A percentile compares a stretch with the other conserved stretches of the same genome.
phyloP scores from a whole-genome alignment of 257 asterid genomes.

The Nicotiana knightiana region DNA sequence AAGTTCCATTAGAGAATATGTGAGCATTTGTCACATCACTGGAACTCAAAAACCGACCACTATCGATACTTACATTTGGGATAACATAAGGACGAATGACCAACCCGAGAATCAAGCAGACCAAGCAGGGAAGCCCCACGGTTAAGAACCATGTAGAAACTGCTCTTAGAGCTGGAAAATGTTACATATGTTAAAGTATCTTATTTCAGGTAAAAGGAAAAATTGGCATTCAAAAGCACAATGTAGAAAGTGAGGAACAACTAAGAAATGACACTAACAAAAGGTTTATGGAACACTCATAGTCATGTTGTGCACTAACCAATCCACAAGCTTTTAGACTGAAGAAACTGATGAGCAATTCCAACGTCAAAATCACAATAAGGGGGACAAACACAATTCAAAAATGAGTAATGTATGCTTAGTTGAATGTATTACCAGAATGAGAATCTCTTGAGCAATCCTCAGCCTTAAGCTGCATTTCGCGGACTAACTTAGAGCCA shows the following conservation, averaged over 20 bases:
- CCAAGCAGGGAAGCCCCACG: slow-evolving; percentile 48
- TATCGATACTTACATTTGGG: slow-evolving; percentile 50
- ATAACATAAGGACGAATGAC: slow-evolving; percentile 56
- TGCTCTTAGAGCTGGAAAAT: slow-evolving; percentile 45
- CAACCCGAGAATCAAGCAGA: slow-evolving; percentile 62
- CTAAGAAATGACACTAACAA: not conserved
- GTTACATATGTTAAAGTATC: not conserved
- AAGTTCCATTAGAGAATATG: slow-evolving; percentile 32
- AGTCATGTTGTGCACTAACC: not conserved
- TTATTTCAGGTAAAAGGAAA: not conserved
- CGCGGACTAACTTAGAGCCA: slow-evolving; percentile 61
- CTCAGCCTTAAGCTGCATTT: slow-evolving; percentile 56
- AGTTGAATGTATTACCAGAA: slow-evolving; percentile 35
- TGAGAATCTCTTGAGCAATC: slow-evolving; percentile 52
- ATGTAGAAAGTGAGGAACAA: not conserved
- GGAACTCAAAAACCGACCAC: not conserved
- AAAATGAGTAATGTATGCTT: not conserved
- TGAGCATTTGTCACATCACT: not conserved
- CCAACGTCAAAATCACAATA: slow-evolving; percentile 4
- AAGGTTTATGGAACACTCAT: not conserved
- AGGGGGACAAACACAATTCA: not conserved
- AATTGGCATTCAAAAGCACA: not conserved
- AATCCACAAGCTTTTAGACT: not conserved
- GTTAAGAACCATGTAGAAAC: slow-evolving; percentile 55
- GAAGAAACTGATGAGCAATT: not conserved